phyloP scores from a whole-genome alignment of 257 asterid genomes.

The Leptodermis oblonga region DNA sequence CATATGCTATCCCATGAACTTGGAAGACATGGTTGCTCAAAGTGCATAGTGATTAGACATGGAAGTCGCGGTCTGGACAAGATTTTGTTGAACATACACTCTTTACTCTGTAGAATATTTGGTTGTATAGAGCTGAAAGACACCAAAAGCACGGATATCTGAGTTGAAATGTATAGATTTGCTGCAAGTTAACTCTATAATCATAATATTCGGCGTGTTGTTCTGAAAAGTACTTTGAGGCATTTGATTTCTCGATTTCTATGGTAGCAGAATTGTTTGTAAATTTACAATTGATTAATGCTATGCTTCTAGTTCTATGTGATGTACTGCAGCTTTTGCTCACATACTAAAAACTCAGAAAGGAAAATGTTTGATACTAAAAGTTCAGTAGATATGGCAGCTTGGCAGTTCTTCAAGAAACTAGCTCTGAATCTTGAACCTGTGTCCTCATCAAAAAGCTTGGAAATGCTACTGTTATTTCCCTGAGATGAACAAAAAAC shows the following conservation, averaged over 20 bases:
- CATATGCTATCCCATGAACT: conserved; percentile 89
- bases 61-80: neutral
- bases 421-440: conserved; percentile 65
- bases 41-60: conserved; percentile 15
- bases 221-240: neutral
- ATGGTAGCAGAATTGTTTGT: neutral
- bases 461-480: conserved; percentile 72
- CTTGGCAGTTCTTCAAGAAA: conserved; percentile 26
- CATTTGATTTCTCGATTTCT: neutral
- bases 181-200: neutral
- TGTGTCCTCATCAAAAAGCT: conserved; percentile 61
- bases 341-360: neutral
- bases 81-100: neutral
- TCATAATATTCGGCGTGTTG: neutral
- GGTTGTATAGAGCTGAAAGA: neutral
- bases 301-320: neutral
- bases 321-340: neutral
- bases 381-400: neutral
- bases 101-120: neutral
- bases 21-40: conserved; percentile 62
- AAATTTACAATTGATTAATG: neutral
- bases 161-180: too few species aligned
- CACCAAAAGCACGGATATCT: neutral
- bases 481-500: conserved; percentile 46
- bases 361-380: neutral